Evolutionary conservation across 176 grass and related monocot species (phyloP), one percentile per base, ranked within the genome.

Genomic region (Raddia distichophylla): DNA sequence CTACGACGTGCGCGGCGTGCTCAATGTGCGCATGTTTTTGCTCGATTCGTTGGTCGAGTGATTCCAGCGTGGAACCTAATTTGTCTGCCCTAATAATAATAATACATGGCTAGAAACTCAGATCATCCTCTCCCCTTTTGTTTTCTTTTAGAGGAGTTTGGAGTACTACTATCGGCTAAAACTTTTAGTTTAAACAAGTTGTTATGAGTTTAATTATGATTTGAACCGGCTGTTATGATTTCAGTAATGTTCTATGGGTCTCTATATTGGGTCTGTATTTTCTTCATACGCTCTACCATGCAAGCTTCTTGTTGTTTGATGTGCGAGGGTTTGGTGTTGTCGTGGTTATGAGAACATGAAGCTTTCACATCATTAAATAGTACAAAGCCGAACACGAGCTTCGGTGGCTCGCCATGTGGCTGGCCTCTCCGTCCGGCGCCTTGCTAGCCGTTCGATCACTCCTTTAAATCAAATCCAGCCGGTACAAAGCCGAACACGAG

Each of bases 21-120:
- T 86, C 70, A 2, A n/a, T 6, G 85, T 86, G 71, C 5, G 0
- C 18, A 18, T 86, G 44, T 8, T 14, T 52, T 0, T 86, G 66
- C 50, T 34, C 18, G 76, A 53, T 13, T 16, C n/a, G 52, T 0
- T 86, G 66, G 64, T 34, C 18, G 76, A 53, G 51, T 16, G 15
- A 53, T 53, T 53, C 51, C 1, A 34, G 15, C 6, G 50, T 9
- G 13, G 50, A 15, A 53, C 14, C 13, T 51, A 12, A 12, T 53
- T 53, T 5, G 17, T 4, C 17, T 45, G 64, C 17, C 16, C n/a
- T 12, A 8, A 67, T 67, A 19, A 35, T 3, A 43, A 17, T 69
- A 69, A 69, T 27, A 27, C 27, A 27, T 27, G 27, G 27, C 27
- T 27, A 69, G 67, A 47, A 47, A 69, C 43, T 48, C 66, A 22